Conservation (phyloP, 2,329 filamentous ascomycete genomes). For the Ceratocystis lukuohia region DNA sequence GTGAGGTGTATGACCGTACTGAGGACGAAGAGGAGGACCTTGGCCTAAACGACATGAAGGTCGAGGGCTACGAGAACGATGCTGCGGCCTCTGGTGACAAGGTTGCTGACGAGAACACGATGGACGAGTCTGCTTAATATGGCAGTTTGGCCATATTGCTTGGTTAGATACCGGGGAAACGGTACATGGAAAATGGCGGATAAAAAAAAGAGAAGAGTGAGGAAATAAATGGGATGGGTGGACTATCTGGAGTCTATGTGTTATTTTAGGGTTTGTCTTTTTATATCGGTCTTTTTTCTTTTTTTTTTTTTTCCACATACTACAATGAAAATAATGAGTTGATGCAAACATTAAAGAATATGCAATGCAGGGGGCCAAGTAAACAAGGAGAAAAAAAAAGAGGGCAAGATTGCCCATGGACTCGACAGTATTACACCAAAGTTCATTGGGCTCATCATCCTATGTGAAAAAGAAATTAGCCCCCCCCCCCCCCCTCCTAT, state of each 20-base stretch:
- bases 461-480: not conserved
- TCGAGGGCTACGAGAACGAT: conserved; percentile 58
- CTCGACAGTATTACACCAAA: not conserved
- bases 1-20: conserved; percentile 74
- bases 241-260: conserved; percentile 11
- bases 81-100: conserved; percentile 31
- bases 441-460: not conserved
- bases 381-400: not conserved
- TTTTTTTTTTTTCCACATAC: not conserved
- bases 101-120: conserved; percentile 23
- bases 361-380: not conserved
- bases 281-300: conserved; percentile 13
- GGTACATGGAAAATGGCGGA: not conserved
- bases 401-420: not conserved
- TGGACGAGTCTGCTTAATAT: conserved; percentile 16
- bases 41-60: conserved; percentile 83
- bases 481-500: not conserved
- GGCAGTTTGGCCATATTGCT: not conserved
- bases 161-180: not conserved
- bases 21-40: conserved; percentile 89
- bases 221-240: not conserved
- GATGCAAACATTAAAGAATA: not conserved
- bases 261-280: conserved; percentile 9
- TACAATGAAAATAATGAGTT: conserved; percentile 5
- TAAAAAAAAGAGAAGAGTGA: not conserved